phyloP scores from a whole-genome alignment of 352 stramenopile genomes.

The Thalassiosira hispida region DNA sequence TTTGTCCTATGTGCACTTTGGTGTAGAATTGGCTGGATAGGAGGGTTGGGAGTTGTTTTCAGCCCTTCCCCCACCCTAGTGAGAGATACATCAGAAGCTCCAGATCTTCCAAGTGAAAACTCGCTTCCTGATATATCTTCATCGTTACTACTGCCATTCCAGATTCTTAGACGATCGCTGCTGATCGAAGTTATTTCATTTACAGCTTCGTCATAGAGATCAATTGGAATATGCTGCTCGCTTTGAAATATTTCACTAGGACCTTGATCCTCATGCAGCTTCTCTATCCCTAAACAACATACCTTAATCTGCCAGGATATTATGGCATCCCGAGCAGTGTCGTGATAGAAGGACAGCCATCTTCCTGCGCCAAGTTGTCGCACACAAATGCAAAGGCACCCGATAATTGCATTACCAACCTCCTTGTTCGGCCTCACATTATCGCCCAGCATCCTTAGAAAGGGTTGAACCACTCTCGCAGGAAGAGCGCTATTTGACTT shows the following conservation, averaged over 20 bases:
- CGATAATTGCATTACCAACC: slow-evolving; percentile 75
- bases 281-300: slow-evolving; percentile 56
- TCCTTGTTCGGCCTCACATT: slow-evolving; percentile 59
- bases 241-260: slow-evolving; percentile 15
- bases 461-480: slow-evolving; percentile 84
- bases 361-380: slow-evolving; percentile 69
- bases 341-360: slow-evolving; percentile 83
- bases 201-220: slow-evolving; percentile 71
- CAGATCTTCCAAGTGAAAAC: slow-evolving; percentile 50
- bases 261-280: slow-evolving; percentile 20
- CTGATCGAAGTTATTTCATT: slow-evolving; percentile 45
- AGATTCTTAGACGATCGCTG: slow-evolving; percentile 34
- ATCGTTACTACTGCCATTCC: slow-evolving; percentile 26
- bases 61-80: slow-evolving; percentile 47
- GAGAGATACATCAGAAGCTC: slow-evolving; percentile 56
- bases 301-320: slow-evolving; percentile 64
- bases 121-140: slow-evolving; percentile 52
- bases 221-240: slow-evolving; percentile 37
- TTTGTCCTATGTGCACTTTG: slow-evolving; percentile 90
- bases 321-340: slow-evolving; percentile 61
- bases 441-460: slow-evolving; percentile 75
- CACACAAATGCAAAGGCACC: slow-evolving; percentile 78
- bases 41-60: slow-evolving; percentile 31
- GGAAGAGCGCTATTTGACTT: slow-evolving; percentile 86
- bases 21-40: slow-evolving; percentile 56